phyloP scores from a whole-genome alignment of 2,329 filamentous ascomycete genomes.

The Fusarium chuoi region DNA sequence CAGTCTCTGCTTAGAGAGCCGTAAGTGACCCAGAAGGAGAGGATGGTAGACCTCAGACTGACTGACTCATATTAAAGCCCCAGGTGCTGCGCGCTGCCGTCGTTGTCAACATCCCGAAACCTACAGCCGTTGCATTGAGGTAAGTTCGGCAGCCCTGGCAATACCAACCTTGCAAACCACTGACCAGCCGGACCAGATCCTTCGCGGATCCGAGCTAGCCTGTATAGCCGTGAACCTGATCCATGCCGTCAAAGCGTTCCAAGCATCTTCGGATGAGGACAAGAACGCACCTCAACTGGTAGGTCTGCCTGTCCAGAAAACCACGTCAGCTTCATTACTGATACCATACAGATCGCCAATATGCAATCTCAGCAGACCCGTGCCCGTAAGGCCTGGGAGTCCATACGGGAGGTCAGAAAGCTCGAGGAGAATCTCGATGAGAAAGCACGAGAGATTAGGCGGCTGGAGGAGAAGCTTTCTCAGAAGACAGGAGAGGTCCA shows the following conservation, averaged over 20 bases:
- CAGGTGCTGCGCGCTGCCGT: background rate
- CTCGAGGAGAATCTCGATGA: background rate
- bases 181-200: background rate
- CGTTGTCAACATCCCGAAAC: background rate
- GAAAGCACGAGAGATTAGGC: background rate
- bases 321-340: fast-evolving
- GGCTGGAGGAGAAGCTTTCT: too few relatives aligned
- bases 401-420: background rate
- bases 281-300: background rate
- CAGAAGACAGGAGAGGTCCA: too few relatives aligned
- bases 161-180: too few relatives aligned
- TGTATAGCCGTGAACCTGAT: background rate
- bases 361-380: background rate
- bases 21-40: background rate
- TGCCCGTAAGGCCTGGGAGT: background rate
- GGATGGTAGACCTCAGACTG: background rate
- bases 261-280: background rate
- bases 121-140: background rate
- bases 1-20: background rate
- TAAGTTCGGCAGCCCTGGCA: background rate
- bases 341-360: background rate
- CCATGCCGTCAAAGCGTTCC: background rate
- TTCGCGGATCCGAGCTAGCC: background rate
- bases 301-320: background rate
- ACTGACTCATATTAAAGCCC: background rate